Base-by-base conservation (phyloP, 1,139 yeast species). In the Suhomyces bribrorum region DNA sequence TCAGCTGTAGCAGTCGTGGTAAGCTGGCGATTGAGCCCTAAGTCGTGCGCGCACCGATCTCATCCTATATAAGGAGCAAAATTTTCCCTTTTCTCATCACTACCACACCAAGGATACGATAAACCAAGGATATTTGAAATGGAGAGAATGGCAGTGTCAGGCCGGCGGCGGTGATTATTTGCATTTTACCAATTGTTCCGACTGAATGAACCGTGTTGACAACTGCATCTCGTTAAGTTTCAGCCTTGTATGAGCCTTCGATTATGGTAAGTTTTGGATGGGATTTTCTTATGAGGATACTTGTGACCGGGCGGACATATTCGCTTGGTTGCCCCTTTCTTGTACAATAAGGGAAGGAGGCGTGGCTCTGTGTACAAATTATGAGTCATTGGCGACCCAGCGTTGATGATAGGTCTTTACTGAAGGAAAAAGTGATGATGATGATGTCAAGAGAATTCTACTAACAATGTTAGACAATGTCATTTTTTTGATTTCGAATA, bases 291-390 rank as follows among this genome's bases (percentile, higher is more conserved):
- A 69, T 77, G 83, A 79, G 72, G 83, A 79, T 62, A 73, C 62
- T 54, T 62, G 66, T 73, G 86, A 81, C 86, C 86, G 86, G 87
- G 87, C 87, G 87, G 87, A 80, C 87, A 80, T 80, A 81, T 61
- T 59, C 48, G 66, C 62, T 62, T 61, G 57, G 48, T 55, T 63
- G 62, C 67, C 81, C 75, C 80, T 67, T 56, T 58, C 53, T 67
- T 68, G 73, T 66, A 66, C 73, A 66, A 66, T 59, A 45, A 54
- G 59, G 62, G 55, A 63, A 76, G 84, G 81, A 80, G 81, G 58
- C 77, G 80, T 76, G 62, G 59, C 62, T 72, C 77, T 64, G 86
- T 81, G 87, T 81, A 81, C 86, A 80, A 70, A 62, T 63, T 76
- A 65, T 69, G 77, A 68, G 68, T 58, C 64, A 76, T 64, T 77